Percentiles rank a stretch among this genome's conserved stretches.
These are phyloP conservation scores for Phytophthora podocarpi DNA, from an alignment of 352 stramenopile species.

Conservation along the genomic window DNA sequence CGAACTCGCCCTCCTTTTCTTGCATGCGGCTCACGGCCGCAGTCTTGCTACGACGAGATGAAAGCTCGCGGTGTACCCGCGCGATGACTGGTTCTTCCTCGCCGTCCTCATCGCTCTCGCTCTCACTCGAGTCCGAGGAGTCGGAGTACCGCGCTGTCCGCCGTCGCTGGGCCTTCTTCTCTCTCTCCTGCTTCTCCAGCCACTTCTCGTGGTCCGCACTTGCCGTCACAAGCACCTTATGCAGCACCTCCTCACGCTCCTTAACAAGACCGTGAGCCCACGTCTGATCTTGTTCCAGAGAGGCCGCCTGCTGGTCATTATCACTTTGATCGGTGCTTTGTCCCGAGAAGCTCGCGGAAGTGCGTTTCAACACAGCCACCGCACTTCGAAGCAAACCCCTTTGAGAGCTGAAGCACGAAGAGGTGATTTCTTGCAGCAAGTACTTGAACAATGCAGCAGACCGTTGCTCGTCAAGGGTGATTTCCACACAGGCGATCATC, in stretches of 20 bases:
- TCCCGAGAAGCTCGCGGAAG: slow-evolving; percentile 40
- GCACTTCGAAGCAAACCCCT: slow-evolving; percentile 48
- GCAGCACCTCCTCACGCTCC: slow-evolving; percentile 46
- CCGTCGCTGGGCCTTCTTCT: slow-evolving; percentile 38
- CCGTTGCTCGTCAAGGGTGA: slow-evolving; percentile 52
- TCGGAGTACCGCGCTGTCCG: slow-evolving; percentile 22
- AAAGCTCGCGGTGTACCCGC: slow-evolving; percentile 39
- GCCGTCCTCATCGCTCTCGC: slow-evolving; percentile 34
- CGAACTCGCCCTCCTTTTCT: slow-evolving; percentile 55
- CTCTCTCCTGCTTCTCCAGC: slow-evolving; percentile 44
- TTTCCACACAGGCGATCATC: slow-evolving; percentile 52
- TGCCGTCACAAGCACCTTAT: slow-evolving; percentile 40
- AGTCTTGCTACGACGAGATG: slow-evolving; percentile 61
- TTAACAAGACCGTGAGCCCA: slow-evolving; percentile 55
- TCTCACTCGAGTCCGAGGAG: slow-evolving; percentile 38
- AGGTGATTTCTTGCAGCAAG: slow-evolving; percentile 52
- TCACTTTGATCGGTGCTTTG: slow-evolving; percentile 27
- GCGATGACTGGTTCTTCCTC: slow-evolving; percentile 19
- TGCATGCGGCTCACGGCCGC: slow-evolving; percentile 67
- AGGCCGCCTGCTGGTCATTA: slow-evolving; percentile 13
- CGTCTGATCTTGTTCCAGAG: slow-evolving; percentile 51
- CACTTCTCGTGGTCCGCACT: slow-evolving; percentile 41
- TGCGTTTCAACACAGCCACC: slow-evolving; percentile 53
- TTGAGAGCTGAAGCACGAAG: slow-evolving; percentile 49
- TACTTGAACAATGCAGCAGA: slow-evolving; percentile 60